These are phyloP conservation scores for Microsporum canis DNA, from an alignment of 2,329 filamentous ascomycete genomes.

Conservation along the genomic window DNA sequence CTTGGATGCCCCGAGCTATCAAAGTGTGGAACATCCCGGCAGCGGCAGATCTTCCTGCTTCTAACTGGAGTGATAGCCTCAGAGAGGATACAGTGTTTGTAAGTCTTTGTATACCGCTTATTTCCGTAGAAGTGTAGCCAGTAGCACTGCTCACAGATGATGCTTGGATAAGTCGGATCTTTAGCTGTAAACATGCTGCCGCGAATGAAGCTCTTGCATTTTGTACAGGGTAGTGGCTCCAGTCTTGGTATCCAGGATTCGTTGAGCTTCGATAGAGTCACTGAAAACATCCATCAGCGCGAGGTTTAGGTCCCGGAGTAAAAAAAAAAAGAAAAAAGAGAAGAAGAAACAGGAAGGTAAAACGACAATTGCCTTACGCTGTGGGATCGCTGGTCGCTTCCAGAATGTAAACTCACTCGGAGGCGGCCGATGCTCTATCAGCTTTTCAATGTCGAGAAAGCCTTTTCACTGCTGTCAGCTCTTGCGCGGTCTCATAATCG, in stretches of 20 bases:
- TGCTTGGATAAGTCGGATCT: neutral
- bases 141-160: constrained; percentile 30
- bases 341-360: no score
- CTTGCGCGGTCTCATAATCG: neutral
- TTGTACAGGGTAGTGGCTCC: constrained; percentile 9
- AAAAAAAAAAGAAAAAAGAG: no score
- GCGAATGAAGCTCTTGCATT: neutral
- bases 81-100: constrained; percentile 26
- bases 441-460: constrained; percentile 32
- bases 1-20: constrained; percentile 14
- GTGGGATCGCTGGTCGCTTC: neutral
- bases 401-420: neutral
- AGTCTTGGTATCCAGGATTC: constrained; percentile 10
- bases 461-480: constrained; percentile 11
- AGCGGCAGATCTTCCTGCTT: constrained; percentile 21
- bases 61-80: constrained; percentile 5
- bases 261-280: no score
- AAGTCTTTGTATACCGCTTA: constrained; percentile 9
- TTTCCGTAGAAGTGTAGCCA: constrained; percentile 21
- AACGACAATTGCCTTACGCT: neutral
- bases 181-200: constrained; percentile 16
- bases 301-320: no score
- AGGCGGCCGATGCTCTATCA: constrained; percentile 24
- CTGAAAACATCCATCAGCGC: no score
- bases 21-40: constrained; percentile 13